Evolutionary conservation across 306 rosid species (phyloP).

Genomic region (Crataegus laevigata): DNA sequence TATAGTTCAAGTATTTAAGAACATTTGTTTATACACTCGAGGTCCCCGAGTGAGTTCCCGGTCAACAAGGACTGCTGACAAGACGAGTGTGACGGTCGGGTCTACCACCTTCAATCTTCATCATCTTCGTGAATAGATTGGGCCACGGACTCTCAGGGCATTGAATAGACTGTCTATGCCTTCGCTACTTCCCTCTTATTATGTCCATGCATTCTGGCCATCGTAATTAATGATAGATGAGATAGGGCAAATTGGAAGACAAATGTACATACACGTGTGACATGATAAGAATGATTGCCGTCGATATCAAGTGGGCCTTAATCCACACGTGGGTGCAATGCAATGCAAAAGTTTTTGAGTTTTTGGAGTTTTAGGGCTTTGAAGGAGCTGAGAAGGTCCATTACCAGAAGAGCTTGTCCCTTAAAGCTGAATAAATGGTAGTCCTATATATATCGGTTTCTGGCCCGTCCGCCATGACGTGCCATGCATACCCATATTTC

Average conservation of each 20-base stretch:
- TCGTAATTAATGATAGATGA: not conserved
- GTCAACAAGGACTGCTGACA: not conserved
- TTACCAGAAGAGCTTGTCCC: not conserved
- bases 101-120: not conserved
- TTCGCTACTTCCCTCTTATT: not conserved
- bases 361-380: not conserved
- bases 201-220: not conserved
- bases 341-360: not conserved
- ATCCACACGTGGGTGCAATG: not conserved
- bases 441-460: not conserved
- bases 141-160: not conserved
- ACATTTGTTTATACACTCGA: not conserved
- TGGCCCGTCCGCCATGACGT: not conserved
- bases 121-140: not conserved
- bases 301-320: not conserved
- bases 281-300: not conserved
- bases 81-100: not conserved
- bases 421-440: not conserved
- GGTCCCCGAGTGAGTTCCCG: not conserved
- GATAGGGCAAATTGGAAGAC: not conserved
- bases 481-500: not conserved
- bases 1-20: not conserved
- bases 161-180: not conserved
- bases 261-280: slow-evolving; percentile 34
- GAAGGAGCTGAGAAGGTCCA: not conserved